Evolutionary conservation across 768 basidiomycete genomes (phyloP).

Genomic region (Suillus clintonianus): DNA sequence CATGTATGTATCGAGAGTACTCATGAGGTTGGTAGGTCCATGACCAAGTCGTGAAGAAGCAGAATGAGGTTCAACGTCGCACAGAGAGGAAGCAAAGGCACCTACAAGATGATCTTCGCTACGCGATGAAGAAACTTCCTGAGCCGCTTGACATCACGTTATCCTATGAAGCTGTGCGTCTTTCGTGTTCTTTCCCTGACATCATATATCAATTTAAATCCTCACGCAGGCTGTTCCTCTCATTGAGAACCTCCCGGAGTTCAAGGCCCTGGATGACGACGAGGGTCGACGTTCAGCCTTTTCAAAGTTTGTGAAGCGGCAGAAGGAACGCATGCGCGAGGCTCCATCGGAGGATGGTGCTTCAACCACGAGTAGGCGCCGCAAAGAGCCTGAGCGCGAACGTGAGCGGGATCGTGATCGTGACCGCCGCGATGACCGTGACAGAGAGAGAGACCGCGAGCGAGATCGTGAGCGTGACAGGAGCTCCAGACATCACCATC

Average conservation of each 20-base stretch:
- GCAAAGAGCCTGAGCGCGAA: conserved; percentile 69
- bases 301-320: conserved; percentile 84
- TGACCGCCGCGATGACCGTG: conserved; percentile 37
- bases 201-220: not conserved
- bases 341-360: conserved; percentile 79
- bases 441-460: conserved; percentile 31
- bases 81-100: conserved; percentile 83
- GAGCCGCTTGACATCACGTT: conserved; percentile 77
- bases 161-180: conserved; percentile 77
- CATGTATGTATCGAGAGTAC: not conserved
- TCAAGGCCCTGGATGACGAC: conserved; percentile 85
- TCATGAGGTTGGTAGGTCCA: conserved; percentile 54
- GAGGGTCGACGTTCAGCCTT: conserved; percentile 81
- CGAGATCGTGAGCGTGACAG: conserved; percentile 33
- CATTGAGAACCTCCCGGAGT: conserved; percentile 85
- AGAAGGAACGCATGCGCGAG: conserved; percentile 86
- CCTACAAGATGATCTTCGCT: conserved; percentile 92
- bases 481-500: conserved; percentile 30
- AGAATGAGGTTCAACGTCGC: conserved; percentile 85
- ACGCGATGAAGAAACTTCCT: conserved; percentile 88
- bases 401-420: conserved; percentile 50
- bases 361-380: conserved; percentile 76
- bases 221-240: conserved; percentile 61
- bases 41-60: conserved; percentile 67
- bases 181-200: not conserved